Evolutionary conservation across 768 basidiomycete species (phyloP).

Genomic region (Pleurotus citrinopileatus): DNA sequence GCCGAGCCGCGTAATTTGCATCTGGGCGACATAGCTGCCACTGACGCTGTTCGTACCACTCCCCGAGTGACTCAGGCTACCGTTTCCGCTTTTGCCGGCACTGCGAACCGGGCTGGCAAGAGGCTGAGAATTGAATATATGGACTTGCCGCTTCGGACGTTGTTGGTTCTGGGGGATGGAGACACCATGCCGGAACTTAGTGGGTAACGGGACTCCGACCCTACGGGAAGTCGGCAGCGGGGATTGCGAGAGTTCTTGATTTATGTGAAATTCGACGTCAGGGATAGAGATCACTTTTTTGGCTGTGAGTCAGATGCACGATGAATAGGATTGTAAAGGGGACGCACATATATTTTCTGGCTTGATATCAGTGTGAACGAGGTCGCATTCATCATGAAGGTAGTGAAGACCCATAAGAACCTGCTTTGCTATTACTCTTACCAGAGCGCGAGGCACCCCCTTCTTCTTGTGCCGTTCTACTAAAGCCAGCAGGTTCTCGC

Average conservation of each 20-base stretch:
- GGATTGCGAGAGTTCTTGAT: conserved; percentile 61
- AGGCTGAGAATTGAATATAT: conserved; percentile 83
- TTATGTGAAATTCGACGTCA: conserved; percentile 74
- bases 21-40: conserved; percentile 40
- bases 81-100: conserved; percentile 13
- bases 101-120: conserved; percentile 54
- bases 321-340: conserved; percentile 18
- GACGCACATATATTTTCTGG: conserved; percentile 92
- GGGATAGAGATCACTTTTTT: conserved; percentile 73
- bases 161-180: conserved; percentile 56
- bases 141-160: conserved; percentile 59
- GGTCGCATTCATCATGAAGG: conserved; percentile 87
- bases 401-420: conserved; percentile 87
- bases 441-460: conserved; percentile 77
- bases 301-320: not conserved
- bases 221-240: conserved; percentile 75
- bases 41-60: conserved; percentile 37
- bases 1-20: conserved; percentile 33
- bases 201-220: conserved; percentile 74
- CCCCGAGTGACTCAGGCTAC: conserved; percentile 20
- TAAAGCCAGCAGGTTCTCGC: conserved; percentile 73
- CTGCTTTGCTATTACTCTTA: conserved; percentile 85
- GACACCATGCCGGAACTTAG: conserved; percentile 59
- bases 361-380: conserved; percentile 93
- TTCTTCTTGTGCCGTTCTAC: conserved; percentile 79